These are phyloP conservation scores for Phanerochaete carnosa DNA, from an alignment of 768 basidiomycete genomes.

Conservation along the genomic window DNA sequence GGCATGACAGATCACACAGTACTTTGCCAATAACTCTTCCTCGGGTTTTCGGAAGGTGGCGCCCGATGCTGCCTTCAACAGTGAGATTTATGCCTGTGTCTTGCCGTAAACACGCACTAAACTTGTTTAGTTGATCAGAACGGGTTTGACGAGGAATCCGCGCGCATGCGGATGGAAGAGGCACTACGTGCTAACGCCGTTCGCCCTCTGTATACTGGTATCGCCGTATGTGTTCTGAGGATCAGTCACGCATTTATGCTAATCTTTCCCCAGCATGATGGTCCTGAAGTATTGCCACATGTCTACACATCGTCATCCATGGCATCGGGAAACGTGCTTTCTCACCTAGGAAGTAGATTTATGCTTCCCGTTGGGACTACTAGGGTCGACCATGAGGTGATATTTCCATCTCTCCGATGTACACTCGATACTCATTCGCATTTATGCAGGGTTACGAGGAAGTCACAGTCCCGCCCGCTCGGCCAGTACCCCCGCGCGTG, in stretches of 20 bases:
- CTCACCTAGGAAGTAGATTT: constrained; percentile 73
- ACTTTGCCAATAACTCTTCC: background rate
- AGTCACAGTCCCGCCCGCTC: constrained; percentile 84
- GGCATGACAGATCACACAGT: constrained; percentile 2
- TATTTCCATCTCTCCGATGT: background rate
- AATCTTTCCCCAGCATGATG: constrained; percentile 27
- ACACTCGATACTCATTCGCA: background rate
- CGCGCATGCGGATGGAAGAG: constrained; percentile 61
- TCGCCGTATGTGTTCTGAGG: constrained; percentile 38
- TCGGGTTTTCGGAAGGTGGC: background rate
- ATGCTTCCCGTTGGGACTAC: constrained; percentile 81
- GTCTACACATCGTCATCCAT: constrained; percentile 75
- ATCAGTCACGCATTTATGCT: background rate
- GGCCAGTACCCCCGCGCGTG: constrained; percentile 64
- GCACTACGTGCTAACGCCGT: constrained; percentile 56
- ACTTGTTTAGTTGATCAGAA: background rate
- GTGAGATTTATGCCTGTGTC: background rate
- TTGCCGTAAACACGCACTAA: background rate
- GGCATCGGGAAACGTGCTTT: constrained; percentile 60
- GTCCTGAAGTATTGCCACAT: constrained; percentile 73
- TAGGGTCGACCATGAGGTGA: constrained; percentile 63
- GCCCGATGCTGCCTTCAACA: background rate
- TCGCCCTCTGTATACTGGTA: constrained; percentile 60
- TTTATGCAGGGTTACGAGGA: constrained; percentile 75
- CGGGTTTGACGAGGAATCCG: constrained; percentile 39